phyloP scores from a whole-genome alignment of 331 rosid species.

The Dryas integrifolia region DNA sequence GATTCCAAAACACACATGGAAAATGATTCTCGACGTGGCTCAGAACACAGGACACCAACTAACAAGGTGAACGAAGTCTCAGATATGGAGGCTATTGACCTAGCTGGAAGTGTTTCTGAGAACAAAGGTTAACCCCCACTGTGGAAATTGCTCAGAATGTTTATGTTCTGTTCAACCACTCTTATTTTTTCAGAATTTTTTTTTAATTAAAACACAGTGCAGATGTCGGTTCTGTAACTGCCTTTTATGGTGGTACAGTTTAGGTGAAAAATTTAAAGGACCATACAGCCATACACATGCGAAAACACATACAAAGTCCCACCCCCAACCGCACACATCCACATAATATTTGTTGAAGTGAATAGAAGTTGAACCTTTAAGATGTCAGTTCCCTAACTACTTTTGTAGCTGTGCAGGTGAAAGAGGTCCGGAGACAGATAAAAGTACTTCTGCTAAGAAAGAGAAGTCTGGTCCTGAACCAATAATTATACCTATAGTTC shows the following conservation, averaged over 20 bases:
- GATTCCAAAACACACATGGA: slow-evolving; percentile 37
- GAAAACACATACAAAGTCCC: background rate
- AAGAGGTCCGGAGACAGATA: slow-evolving; percentile 43
- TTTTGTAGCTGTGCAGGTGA: slow-evolving; percentile 49
- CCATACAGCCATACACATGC: background rate
- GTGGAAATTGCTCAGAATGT: slow-evolving; percentile 7
- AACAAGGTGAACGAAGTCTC: slow-evolving; percentile 43
- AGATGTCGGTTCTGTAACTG: background rate
- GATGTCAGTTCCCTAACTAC: slow-evolving; percentile 12
- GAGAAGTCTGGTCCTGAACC: slow-evolving; percentile 78
- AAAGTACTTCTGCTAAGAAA: slow-evolving; percentile 38
- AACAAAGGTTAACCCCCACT: slow-evolving; percentile 44
- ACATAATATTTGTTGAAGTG: background rate
- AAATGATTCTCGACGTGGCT: slow-evolving; percentile 32
- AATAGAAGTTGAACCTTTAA: slow-evolving; percentile 11
- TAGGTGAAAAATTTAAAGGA: slow-evolving; percentile 41
- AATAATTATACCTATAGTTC: slow-evolving; percentile 75
- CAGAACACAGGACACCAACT: slow-evolving; percentile 34
- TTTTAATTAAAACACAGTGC: background rate
- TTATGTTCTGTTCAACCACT: slow-evolving; percentile 12
- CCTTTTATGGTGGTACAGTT: slow-evolving; percentile 33
- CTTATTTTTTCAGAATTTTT: background rate
- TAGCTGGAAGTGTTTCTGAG: slow-evolving; percentile 36
- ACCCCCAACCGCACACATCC: background rate
- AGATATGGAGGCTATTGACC: slow-evolving; percentile 42